A percentile compares a stretch with the other conserved stretches of the same genome.
These are phyloP conservation scores for Taphrina wiesneri DNA, from an alignment of 1,139 yeast genomes.

Conservation along the genomic window DNA sequence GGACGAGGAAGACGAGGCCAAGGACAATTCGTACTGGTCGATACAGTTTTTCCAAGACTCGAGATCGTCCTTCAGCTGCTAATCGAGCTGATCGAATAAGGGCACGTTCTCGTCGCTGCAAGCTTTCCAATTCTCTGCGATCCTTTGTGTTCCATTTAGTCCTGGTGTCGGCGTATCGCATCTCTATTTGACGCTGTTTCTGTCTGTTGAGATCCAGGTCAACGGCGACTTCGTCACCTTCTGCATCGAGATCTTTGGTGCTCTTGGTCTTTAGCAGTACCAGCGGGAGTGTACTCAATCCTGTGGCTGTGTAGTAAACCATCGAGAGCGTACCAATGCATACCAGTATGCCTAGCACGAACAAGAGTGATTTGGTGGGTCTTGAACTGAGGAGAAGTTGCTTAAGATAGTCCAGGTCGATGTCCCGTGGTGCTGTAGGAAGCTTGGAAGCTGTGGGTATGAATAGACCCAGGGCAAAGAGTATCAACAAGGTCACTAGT, in stretches of 20 bases:
- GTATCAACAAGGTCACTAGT: conserved; percentile 32
- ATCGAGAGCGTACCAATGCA: conserved; percentile 40
- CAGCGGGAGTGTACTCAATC: conserved; percentile 39
- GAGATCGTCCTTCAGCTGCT: conserved; percentile 36
- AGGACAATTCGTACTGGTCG: conserved; percentile 37
- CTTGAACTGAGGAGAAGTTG: conserved; percentile 14
- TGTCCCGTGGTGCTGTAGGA: not conserved
- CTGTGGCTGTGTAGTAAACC: conserved; percentile 38
- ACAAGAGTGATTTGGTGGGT: conserved; percentile 33
- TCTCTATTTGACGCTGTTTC: conserved; percentile 41
- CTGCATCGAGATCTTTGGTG: conserved; percentile 34
- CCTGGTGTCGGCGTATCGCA: conserved; percentile 38
- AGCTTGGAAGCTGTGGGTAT: conserved; percentile 36
- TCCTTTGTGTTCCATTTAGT: conserved; percentile 40
- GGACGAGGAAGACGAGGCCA: conserved; percentile 37
- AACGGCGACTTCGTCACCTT: conserved; percentile 38
- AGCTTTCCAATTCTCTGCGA: conserved; percentile 39
- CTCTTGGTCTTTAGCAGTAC: conserved; percentile 37
- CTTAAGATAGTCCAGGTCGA: conserved; percentile 15
- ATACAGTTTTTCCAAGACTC: conserved; percentile 36
- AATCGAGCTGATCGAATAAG: conserved; percentile 39
- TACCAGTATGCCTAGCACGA: conserved; percentile 39
- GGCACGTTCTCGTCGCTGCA: conserved; percentile 42
- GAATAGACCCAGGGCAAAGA: conserved; percentile 38
- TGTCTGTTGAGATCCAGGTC: conserved; percentile 40